Evolutionary conservation across 1,284 basidiomycete genomes (phyloP).

Genomic region (Phellopilus nigrolimitatus): DNA sequence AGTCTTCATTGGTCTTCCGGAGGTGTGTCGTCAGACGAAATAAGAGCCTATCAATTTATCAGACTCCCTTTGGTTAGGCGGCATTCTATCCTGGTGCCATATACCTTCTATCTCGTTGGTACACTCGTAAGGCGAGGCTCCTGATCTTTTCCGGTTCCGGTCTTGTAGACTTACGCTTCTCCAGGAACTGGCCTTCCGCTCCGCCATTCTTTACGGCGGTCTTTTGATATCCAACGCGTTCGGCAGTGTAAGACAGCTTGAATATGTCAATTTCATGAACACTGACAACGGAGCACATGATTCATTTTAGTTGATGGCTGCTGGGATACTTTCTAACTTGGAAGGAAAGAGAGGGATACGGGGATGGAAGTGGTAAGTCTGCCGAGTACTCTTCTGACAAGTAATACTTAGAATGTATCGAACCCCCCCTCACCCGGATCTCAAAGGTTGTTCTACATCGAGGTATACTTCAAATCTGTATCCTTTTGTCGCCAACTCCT

Average conservation of each 20-base stretch:
- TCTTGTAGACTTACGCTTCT: no score
- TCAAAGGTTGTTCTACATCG: slow-evolving; percentile 55
- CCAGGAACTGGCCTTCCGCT: slow-evolving; percentile 63
- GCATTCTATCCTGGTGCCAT: no score
- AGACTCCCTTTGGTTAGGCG: no score
- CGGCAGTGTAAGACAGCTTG: slow-evolving; percentile 46
- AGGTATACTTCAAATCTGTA: slow-evolving; percentile 33
- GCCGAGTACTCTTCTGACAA: neutral
- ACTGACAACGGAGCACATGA: no score
- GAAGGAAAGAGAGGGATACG: slow-evolving; percentile 61
- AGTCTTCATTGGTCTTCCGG: slow-evolving; percentile 59
- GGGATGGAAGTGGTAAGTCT: slow-evolving; percentile 67
- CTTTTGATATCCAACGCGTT: slow-evolving; percentile 75
- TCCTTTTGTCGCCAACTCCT: no score
- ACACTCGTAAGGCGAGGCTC: slow-evolving; percentile 42
- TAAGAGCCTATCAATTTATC: no score
- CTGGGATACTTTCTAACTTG: slow-evolving; percentile 66
- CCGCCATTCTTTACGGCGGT: slow-evolving; percentile 65
- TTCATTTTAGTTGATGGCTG: slow-evolving; percentile 51
- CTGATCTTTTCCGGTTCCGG: no score
- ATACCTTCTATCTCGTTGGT: no score
- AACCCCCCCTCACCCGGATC: neutral
- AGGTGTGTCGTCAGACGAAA: no score
- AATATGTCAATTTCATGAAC: neutral
- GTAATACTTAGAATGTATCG: no score